These are phyloP conservation scores for Euclidium syriacum DNA, from an alignment of 345 rosid genomes.

Conservation along the genomic window DNA sequence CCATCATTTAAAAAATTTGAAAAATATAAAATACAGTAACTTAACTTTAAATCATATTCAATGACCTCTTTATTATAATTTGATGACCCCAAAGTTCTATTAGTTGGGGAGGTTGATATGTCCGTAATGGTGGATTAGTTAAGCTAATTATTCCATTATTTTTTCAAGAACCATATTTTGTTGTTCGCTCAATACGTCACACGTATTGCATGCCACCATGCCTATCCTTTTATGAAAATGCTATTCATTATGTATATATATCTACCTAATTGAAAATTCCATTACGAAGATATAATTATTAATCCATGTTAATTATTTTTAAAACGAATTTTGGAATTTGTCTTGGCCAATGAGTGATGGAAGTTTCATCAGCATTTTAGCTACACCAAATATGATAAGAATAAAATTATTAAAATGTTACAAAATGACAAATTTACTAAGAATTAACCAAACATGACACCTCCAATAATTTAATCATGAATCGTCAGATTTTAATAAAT, in stretches of 20 bases:
- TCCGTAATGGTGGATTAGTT: conserved; percentile 19
- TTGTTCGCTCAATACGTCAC: conserved; percentile 20
- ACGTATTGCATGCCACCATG: conserved; percentile 22
- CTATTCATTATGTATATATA: background rate
- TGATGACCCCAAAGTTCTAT: background rate
- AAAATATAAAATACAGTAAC: too few species aligned
- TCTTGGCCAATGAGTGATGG: conserved; percentile 5
- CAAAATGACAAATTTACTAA: conserved; percentile 3
- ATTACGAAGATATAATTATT: background rate
- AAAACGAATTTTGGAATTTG: background rate
- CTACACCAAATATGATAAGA: conserved; percentile 18
- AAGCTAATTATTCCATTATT: conserved; percentile 23
- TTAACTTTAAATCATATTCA: too few species aligned
- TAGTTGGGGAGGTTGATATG: conserved; percentile 27
- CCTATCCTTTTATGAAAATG: background rate
- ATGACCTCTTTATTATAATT: too few species aligned
- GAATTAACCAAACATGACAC: conserved; percentile 4
- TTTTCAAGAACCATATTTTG: conserved; percentile 9
- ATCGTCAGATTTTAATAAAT: background rate
- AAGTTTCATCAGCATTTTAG: conserved; percentile 24
- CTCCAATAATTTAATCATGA: conserved; percentile 1
- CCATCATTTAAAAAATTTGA: too few species aligned
- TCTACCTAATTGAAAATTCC: background rate
- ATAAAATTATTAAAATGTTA: background rate
- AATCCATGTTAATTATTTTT: background rate